Evolutionary conservation across 768 basidiomycete species (phyloP).

Genomic region (Tulasnella sp.): DNA sequence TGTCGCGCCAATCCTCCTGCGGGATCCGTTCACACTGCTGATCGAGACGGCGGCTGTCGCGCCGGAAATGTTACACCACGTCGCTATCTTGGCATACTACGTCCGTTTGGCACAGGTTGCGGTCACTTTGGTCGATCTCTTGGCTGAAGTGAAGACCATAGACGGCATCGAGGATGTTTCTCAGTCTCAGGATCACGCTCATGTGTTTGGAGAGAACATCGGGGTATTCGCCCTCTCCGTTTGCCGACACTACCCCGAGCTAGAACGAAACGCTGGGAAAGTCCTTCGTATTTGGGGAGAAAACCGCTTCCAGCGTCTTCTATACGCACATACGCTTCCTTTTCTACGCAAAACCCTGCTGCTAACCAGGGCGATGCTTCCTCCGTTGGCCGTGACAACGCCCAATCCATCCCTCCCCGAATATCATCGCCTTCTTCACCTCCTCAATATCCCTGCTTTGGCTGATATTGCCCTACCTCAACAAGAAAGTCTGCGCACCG

Average conservation of each 20-base stretch:
- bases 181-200: constrained; percentile 23
- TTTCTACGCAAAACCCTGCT: constrained; percentile 85
- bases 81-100: constrained; percentile 83
- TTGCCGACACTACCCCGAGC: constrained; percentile 76
- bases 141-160: constrained; percentile 47
- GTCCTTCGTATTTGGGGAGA: constrained; percentile 76
- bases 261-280: constrained; percentile 73
- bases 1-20: constrained; percentile 73
- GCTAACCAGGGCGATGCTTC: constrained; percentile 64
- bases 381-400: constrained; percentile 48
- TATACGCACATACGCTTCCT: constrained; percentile 82
- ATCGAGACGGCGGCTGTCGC: constrained; percentile 84
- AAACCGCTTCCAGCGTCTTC: constrained; percentile 69
- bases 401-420: constrained; percentile 35
- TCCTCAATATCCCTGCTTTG: constrained; percentile 71
- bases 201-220: constrained; percentile 64
- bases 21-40: constrained; percentile 83
- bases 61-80: constrained; percentile 80
- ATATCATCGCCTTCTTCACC: constrained; percentile 61
- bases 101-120: constrained; percentile 79
- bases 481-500: constrained; percentile 80
- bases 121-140: constrained; percentile 71
- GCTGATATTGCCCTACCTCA: constrained; percentile 52
- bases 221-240: constrained; percentile 87
- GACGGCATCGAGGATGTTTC: not conserved